Base-by-base conservation (phyloP, 78 protist genomes). In the Anaeramoeba flamelloides region DNA sequence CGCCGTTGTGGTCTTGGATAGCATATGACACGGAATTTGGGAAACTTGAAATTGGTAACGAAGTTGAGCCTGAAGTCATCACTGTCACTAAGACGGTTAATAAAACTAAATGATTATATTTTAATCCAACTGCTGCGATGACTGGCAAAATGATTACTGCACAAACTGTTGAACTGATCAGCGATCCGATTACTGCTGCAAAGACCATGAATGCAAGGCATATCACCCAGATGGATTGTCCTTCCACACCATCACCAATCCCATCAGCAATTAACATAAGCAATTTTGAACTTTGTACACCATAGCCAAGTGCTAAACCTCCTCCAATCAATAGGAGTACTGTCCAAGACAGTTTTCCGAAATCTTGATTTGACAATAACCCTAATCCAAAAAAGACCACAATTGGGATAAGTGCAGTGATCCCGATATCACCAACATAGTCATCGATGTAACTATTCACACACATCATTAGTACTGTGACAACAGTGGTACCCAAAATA, bases 271-370 rank as follows among this genome's bases (percentile, higher is more conserved):
- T 53, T 53, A 53, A 53, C 8, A 26, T 8, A 53, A 53, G 69
- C 8, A 53, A 17, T 26, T 53, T 17, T 53, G 69, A 53, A 26
- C 17, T 8, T 53, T 53, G 69, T 26, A 53, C 69, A 26, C 34
- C 69, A 53, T 53, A 53, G 8, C 69, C 69, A 53, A 53, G 69
- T 53, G 69, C 69, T 53, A 53, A 53, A 26, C 69, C 69, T 53
- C 69, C 69, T 53, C 69, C 69, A 8, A 53, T 53, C 17, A 53
- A 53, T 53, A 53, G 17, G 8, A 53, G 17, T 26, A 53, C 17
- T 53, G 69, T 8, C 69, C 69, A 53, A 26, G 69, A 53, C 17
- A 53, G 17, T 53, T 53, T 53, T 17, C 69, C 69, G 17, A 53
- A 53, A 53, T 53, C 69, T 53, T 53, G 34, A 26, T 53, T 53